Base-by-base conservation (phyloP, 768 basidiomycete species). In the Pleurotus tuber-regium region DNA sequence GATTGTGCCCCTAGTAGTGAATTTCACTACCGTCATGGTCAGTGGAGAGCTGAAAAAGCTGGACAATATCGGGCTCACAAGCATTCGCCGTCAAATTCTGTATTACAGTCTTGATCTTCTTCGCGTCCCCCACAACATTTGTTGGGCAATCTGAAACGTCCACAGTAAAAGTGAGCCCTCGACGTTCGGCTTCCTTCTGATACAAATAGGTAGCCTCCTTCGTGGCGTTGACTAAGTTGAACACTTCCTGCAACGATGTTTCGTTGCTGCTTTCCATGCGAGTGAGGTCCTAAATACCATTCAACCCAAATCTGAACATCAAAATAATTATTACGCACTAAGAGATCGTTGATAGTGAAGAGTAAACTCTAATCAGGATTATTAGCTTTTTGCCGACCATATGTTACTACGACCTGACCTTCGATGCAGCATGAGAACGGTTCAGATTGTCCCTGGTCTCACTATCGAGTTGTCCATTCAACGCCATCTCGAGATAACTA, bases 321-420 rank as follows among this genome's bases (percentile, higher is more conserved):
- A 4, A 6, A 30, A 31, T 6, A 21, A 30, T 18, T 18, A 23
- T 12, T 10, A 57, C 70, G 11, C 48, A 83, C 80, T 60, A 92
- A 71, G 8, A 92, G 70, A 65, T 92, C 89, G 62, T 91, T 91
- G 65, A 92, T 89, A 3, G 89, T 88, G 69, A 89, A 91, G 3
- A 92, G 67, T 18, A 92, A 68, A 52, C 82, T 82, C 83, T 83
- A 59, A 19, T 43, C 26, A 46, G 38, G 26, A 35, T 43, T 11
- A 29, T 47, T 33, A 39, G 38, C 40, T 19, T 6, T 39, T 23
- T 44, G 25, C 33, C 6, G 47, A 16, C n/a, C n/a, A n/a, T 4
- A 51, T 10, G 33, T 18, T 19, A 24, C 11, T 0, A 29, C 31
- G 24, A 9, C 10, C 52, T 54, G 44, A 78, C 84, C 69, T 88